Evolutionary conservation across 257 asterid species (phyloP).

Genomic region (Fraxinus pennsylvanica): DNA sequence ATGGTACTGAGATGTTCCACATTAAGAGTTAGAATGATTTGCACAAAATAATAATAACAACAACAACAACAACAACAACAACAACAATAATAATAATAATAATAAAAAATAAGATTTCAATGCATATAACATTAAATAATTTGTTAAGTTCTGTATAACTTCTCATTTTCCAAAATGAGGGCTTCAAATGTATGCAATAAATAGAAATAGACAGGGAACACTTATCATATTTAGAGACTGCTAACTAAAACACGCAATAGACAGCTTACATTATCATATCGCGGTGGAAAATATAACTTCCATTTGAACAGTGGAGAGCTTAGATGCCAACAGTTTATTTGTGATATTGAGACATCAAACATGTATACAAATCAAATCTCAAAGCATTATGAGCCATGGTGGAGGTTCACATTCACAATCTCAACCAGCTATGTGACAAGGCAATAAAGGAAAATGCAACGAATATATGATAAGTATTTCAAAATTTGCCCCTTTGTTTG

Average conservation of each 20-base stretch:
- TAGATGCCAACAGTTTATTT: neutral
- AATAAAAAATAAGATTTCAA: neutral
- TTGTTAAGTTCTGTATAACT: neutral
- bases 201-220: neutral
- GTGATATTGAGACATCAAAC: neutral
- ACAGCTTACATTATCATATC: neutral
- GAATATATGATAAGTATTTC: neutral
- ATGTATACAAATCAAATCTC: neutral
- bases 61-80: too few species aligned
- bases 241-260: neutral
- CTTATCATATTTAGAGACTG: neutral
- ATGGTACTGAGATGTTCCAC: neutral
- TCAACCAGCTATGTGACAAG: neutral
- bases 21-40: neutral
- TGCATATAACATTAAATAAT: too few species aligned
- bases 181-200: neutral
- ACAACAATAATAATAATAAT: too few species aligned
- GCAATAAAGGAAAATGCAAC: neutral
- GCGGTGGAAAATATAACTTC: neutral
- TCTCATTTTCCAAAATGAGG: neutral
- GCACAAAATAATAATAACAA: too few species aligned
- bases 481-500: neutral
- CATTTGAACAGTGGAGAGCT: neutral
- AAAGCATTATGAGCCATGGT: neutral
- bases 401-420: neutral